These are phyloP conservation scores for barley (Hordeum vulgare) DNA, from an alignment of 176 grass and related monocot species.

Conservation along the genomic window DNA sequence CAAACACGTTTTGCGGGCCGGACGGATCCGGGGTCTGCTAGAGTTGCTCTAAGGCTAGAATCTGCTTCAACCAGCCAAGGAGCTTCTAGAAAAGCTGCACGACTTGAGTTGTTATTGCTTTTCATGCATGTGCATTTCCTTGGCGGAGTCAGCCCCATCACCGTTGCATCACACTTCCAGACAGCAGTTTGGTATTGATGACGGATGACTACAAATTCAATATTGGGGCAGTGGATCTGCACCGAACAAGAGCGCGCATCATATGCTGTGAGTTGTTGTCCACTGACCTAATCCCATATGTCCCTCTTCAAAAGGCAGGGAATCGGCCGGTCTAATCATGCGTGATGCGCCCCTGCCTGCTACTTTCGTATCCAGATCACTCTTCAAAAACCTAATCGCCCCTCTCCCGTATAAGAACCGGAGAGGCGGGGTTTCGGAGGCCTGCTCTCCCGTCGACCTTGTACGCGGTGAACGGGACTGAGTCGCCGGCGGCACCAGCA, in stretches of 20 bases:
- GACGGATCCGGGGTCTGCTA: too few relatives aligned
- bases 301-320: conserved; percentile 3
- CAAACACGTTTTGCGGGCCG: too few relatives aligned
- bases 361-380: background rate
- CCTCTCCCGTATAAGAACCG: too few relatives aligned
- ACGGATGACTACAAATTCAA: conserved; percentile 2
- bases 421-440: too few relatives aligned
- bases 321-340: conserved; percentile 13
- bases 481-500: too few relatives aligned
- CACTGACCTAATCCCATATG: conserved; percentile 27
- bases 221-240: conserved; percentile 3
- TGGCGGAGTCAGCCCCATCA: background rate
- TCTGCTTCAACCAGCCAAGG: conserved; percentile 16
- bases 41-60: too few relatives aligned
- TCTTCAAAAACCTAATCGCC: too few relatives aligned
- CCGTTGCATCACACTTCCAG: background rate
- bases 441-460: too few relatives aligned
- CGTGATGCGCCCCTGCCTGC: background rate
- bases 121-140: background rate
- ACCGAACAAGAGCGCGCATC: conserved; percentile 12
- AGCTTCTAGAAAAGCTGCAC: background rate
- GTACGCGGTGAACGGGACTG: too few relatives aligned
- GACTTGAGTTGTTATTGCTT: background rate
- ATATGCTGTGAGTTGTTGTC: background rate
- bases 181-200: background rate